Evolutionary conservation across 1,284 basidiomycete species (phyloP).

Genomic region (Amylostereum chailletii): DNA sequence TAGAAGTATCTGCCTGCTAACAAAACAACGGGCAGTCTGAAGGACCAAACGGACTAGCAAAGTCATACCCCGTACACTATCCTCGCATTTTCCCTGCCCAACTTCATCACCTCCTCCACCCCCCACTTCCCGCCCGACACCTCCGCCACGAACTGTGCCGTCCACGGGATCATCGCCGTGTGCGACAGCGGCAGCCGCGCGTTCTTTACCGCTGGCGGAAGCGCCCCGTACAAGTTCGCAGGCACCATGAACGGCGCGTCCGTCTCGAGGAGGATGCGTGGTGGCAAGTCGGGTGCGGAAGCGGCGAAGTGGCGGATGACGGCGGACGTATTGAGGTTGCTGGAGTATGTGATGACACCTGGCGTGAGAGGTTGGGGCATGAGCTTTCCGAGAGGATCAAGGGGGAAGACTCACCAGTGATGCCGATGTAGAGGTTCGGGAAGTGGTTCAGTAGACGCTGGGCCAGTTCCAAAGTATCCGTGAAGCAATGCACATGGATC

Average conservation of each 20-base stretch:
- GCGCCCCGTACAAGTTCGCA: conserved; percentile 53
- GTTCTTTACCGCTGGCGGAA: conserved; percentile 40
- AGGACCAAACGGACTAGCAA: too few species aligned
- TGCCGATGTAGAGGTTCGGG: conserved; percentile 71
- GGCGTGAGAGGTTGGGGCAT: conserved; percentile 1
- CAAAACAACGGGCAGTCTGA: too few species aligned
- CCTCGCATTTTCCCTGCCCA: conserved; percentile 58
- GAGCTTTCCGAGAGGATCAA: neutral
- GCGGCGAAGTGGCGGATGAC: conserved; percentile 45
- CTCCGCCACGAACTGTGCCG: conserved; percentile 61
- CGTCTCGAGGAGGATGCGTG: conserved; percentile 68
- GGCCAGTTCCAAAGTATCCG: conserved; percentile 68
- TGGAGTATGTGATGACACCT: conserved; percentile 73
- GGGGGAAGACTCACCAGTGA: conserved; percentile 46
- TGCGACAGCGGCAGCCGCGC: conserved; percentile 60
- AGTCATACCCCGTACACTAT: conserved; percentile 50
- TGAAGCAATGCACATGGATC: conserved; percentile 79
- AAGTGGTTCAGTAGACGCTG: conserved; percentile 64
- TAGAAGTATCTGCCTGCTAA: too few species aligned
- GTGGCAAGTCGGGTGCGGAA: conserved; percentile 9
- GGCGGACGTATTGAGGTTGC: conserved; percentile 57
- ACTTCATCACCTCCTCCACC: conserved; percentile 46
- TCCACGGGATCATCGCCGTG: conserved; percentile 77
- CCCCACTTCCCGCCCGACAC: conserved; percentile 45
- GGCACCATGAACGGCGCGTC: conserved; percentile 83